Conservation (phyloP, 2,329 filamentous ascomycete species). For the Diaporthe longicolla region DNA sequence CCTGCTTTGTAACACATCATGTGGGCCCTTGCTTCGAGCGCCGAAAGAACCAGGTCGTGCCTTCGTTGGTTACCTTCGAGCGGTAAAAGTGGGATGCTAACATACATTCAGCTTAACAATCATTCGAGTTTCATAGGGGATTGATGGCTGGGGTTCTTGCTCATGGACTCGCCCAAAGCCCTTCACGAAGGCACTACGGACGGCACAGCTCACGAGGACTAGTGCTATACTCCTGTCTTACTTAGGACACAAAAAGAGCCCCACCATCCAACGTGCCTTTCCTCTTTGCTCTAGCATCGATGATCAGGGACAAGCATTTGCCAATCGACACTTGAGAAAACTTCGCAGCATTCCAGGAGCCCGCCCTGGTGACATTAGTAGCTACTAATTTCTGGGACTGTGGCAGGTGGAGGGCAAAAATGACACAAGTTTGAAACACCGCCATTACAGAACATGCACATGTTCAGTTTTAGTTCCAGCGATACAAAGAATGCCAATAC, state of each 20-base stretch:
- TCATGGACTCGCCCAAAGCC: not conserved
- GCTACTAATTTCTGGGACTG: not conserved
- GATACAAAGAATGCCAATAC: not conserved
- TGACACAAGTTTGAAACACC: not conserved
- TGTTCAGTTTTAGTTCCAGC: not conserved
- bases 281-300: not conserved
- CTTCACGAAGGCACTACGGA: not conserved
- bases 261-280: not conserved
- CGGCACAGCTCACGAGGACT: not conserved
- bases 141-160: no score
- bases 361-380: not conserved
- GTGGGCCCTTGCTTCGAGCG: not conserved
- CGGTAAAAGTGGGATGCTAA: not conserved
- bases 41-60: rapidly evolving
- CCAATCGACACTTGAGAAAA: not conserved
- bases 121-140: no score
- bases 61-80: not conserved
- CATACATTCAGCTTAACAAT: not conserved
- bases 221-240: constrained; percentile 8
- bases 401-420: not conserved
- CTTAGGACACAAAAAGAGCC: not conserved
- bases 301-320: not conserved
- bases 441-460: constrained; percentile 1
- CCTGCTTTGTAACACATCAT: not conserved
- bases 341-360: constrained; percentile 3